These are phyloP conservation scores for Gossypium arboreum DNA, from an alignment of 345 rosid genomes.

Conservation along the genomic window DNA sequence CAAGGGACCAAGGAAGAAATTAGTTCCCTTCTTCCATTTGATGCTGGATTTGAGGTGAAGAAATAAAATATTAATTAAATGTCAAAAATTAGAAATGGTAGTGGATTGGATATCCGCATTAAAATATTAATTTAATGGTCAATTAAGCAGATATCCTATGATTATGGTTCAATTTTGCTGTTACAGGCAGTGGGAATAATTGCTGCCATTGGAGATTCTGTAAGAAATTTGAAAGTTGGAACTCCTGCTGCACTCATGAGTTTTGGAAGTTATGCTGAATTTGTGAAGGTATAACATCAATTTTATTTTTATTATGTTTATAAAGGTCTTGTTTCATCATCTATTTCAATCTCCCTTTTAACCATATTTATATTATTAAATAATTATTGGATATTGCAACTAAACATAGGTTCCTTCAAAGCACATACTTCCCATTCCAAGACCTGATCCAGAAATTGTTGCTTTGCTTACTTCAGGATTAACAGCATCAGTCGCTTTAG, in stretches of 20 bases:
- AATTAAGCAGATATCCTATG: conserved; percentile 13
- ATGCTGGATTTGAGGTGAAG: conserved; percentile 84
- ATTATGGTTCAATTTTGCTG: conserved; percentile 4
- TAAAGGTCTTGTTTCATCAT: neutral
- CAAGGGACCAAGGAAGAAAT: conserved; percentile 35
- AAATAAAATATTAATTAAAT: neutral
- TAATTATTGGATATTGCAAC: conserved; percentile 11
- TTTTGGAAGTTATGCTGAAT: conserved; percentile 87
- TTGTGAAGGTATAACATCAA: conserved; percentile 39
- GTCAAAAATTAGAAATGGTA: neutral
- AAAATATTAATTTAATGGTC: neutral
- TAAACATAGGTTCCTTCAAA: conserved; percentile 56
- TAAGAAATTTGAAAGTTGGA: conserved; percentile 63
- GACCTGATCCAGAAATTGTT: conserved; percentile 93
- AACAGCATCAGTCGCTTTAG: conserved; percentile 89
- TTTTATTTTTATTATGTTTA: neutral
- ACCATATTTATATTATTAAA: neutral
- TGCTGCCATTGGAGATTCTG: conserved; percentile 87
- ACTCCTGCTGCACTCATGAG: conserved; percentile 90
- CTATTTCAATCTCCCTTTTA: neutral
- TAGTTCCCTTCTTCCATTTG: conserved; percentile 55
- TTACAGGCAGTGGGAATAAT: conserved; percentile 84
- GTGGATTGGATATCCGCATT: neutral
- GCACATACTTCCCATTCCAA: conserved; percentile 76
- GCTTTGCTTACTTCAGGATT: conserved; percentile 98